Evolutionary conservation across 768 basidiomycete genomes (phyloP).

Genomic region (Boletus rubescentipes): DNA sequence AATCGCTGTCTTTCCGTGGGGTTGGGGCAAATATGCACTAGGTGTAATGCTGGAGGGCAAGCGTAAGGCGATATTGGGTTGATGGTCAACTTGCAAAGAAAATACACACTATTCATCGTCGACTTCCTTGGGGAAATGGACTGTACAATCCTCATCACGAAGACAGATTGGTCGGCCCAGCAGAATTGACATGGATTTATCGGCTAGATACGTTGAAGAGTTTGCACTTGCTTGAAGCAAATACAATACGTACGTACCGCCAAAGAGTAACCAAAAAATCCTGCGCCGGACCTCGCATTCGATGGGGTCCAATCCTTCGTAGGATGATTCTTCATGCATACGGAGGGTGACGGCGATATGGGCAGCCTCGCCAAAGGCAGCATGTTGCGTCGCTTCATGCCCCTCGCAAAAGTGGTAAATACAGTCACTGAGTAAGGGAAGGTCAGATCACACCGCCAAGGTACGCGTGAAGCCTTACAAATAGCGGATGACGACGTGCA

Average conservation of each 20-base stretch:
- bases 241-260: slow-evolving; percentile 51
- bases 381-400: slow-evolving; percentile 83
- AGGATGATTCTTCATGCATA: slow-evolving; percentile 85
- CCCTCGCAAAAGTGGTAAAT: slow-evolving; percentile 89
- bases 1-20: slow-evolving; percentile 81
- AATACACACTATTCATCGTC: slow-evolving; percentile 83
- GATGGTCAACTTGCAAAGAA: slow-evolving; percentile 22
- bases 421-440: slow-evolving; percentile 54
- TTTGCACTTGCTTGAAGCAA: not conserved
- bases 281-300: slow-evolving; percentile 86
- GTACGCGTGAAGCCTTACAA: slow-evolving; percentile 53
- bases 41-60: slow-evolving; percentile 66
- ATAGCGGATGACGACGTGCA: slow-evolving; percentile 85
- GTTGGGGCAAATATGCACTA: slow-evolving; percentile 79
- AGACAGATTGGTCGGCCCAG: slow-evolving; percentile 83
- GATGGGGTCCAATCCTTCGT: slow-evolving; percentile 80
- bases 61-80: slow-evolving; percentile 25
- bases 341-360: slow-evolving; percentile 80
- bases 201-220: slow-evolving; percentile 47
- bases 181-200: slow-evolving; percentile 87
- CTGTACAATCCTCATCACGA: slow-evolving; percentile 87
- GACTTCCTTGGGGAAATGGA: slow-evolving; percentile 84
- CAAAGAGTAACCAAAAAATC: slow-evolving; percentile 87
- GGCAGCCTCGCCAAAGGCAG: slow-evolving; percentile 83
- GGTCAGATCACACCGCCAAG: slow-evolving; percentile 5